A percentile compares a stretch with the other conserved stretches of the same genome.
Conservation (phyloP, 2,329 filamentous ascomycete species). For the Aureobasidium sp. region DNA sequence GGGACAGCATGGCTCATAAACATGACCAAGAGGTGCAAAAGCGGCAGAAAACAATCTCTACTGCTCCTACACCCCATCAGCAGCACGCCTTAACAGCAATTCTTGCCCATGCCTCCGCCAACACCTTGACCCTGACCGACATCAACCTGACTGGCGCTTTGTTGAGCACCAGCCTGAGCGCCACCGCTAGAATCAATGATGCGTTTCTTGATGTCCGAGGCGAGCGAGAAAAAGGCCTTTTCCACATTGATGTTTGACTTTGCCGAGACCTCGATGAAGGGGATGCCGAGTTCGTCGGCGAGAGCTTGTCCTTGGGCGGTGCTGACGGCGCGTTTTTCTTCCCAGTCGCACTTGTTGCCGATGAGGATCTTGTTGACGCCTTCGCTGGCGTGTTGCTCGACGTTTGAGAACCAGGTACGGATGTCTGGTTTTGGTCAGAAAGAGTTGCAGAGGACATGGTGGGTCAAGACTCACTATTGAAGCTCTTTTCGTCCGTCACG, state of each 20-base stretch:
- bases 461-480: slow-evolving; percentile 67
- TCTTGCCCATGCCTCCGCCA: slow-evolving; percentile 31
- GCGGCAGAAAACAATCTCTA: too few species aligned
- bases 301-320: slow-evolving; percentile 89
- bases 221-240: slow-evolving; percentile 93
- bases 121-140: slow-evolving; percentile 26
- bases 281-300: slow-evolving; percentile 91
- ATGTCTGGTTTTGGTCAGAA: slow-evolving; percentile 64
- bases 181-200: slow-evolving; percentile 70
- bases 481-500: slow-evolving; percentile 92
- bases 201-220: slow-evolving; percentile 95
- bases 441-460: neutral
- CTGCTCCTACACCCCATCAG: too few species aligned
- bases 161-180: neutral
- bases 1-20: too few species aligned
- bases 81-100: slow-evolving; percentile 73
- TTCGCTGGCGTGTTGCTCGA: slow-evolving; percentile 95
- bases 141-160: slow-evolving; percentile 21
- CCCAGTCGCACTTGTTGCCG: slow-evolving; percentile 99
- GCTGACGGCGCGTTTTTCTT: slow-evolving; percentile 92
- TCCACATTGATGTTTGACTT: slow-evolving; percentile 99
- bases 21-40: too few species aligned
- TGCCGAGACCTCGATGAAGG: slow-evolving; percentile 95
- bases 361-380: slow-evolving; percentile 99
- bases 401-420: slow-evolving; percentile 98